phyloP scores from a whole-genome alignment of 257 asterid species.

The Scutellaria minor region DNA sequence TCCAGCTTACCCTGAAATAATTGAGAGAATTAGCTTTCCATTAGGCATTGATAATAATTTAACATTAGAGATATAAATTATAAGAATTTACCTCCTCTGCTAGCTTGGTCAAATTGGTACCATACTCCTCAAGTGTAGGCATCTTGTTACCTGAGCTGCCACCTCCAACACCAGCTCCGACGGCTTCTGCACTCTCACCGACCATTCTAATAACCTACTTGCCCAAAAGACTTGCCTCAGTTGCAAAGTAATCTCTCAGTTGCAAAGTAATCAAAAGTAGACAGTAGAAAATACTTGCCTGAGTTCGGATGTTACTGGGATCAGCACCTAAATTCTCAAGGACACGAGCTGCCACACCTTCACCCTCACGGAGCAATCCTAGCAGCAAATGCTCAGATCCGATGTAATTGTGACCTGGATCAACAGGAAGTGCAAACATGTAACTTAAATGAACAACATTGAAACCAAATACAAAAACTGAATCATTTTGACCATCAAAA shows the following conservation, averaged over 20 bases:
- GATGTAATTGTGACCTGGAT: conserved; percentile 93
- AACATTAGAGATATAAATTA: conserved; percentile 4
- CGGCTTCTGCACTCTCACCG: conserved; percentile 78
- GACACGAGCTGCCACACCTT: conserved; percentile 98
- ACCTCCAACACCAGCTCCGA: conserved; percentile 87
- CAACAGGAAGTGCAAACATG: conserved; percentile 26
- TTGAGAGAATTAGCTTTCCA: conserved; percentile 26
- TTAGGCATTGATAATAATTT: conserved; percentile 19
- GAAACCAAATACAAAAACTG: neutral
- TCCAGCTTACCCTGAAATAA: conserved; percentile 85
- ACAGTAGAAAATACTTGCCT: conserved; percentile 49
- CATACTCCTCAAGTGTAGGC: conserved; percentile 83
- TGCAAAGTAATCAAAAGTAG: conserved; percentile 2
- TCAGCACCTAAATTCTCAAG: conserved; percentile 97
- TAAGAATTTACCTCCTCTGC: conserved; percentile 80
- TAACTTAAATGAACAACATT: conserved; percentile 2
- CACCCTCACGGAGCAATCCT: conserved; percentile 98
- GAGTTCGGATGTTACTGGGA: conserved; percentile 87
- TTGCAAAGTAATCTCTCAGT: conserved; percentile 18
- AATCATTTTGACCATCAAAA: neutral
- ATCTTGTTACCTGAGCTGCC: conserved; percentile 75
- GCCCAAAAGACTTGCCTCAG: conserved; percentile 29
- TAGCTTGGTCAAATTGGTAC: conserved; percentile 74
- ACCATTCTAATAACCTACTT: conserved; percentile 77
- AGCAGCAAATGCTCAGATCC: conserved; percentile 97